Evolutionary conservation across 2,329 filamentous ascomycete genomes (phyloP).

Genomic region (Lachnellula cervina): DNA sequence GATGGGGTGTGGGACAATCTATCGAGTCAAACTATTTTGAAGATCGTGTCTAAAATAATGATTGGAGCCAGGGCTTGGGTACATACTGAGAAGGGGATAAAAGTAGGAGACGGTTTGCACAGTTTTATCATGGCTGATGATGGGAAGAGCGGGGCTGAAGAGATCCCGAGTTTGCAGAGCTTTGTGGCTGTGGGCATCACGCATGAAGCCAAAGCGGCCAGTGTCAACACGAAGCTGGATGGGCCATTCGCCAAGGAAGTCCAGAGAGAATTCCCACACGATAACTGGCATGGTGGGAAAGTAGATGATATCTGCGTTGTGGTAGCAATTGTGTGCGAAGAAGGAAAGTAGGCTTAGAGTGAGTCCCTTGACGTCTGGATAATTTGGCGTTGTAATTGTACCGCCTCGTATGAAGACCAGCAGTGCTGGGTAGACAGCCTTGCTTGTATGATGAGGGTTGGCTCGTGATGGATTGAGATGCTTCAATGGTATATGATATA

Average conservation of each 20-base stretch:
- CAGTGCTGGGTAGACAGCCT: background rate
- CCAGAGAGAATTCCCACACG: slow-evolving; percentile 77
- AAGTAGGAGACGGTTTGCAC: slow-evolving; percentile 56
- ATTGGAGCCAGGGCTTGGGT: slow-evolving; percentile 69
- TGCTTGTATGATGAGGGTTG: background rate
- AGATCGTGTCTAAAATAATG: slow-evolving; percentile 75
- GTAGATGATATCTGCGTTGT: slow-evolving; percentile 93
- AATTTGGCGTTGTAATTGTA: background rate
- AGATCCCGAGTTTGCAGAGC: slow-evolving; percentile 59
- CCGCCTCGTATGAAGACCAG: background rate
- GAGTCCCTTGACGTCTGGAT: background rate
- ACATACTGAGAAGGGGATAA: slow-evolving; percentile 55
- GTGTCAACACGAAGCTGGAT: slow-evolving; percentile 73
- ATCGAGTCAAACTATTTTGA: slow-evolving; percentile 82
- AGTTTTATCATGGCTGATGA: slow-evolving; percentile 47
- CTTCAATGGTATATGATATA: slow-evolving; percentile 3
- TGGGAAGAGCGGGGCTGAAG: slow-evolving; percentile 31
- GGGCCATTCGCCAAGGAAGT: slow-evolving; percentile 95
- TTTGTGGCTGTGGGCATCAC: slow-evolving; percentile 75
- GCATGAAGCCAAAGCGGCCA: slow-evolving; percentile 77
- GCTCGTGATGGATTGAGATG: slow-evolving; percentile 1
- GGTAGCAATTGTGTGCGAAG: slow-evolving; percentile 70
- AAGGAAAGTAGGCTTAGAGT: slow-evolving; percentile 31
- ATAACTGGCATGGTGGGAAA: slow-evolving; percentile 88
- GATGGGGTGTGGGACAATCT: slow-evolving; percentile 97